Evolutionary conservation across 2,329 filamentous ascomycete genomes (phyloP), one percentile per base, ranked within the genome.

Genomic region (Sporothrix curviconia): DNA sequence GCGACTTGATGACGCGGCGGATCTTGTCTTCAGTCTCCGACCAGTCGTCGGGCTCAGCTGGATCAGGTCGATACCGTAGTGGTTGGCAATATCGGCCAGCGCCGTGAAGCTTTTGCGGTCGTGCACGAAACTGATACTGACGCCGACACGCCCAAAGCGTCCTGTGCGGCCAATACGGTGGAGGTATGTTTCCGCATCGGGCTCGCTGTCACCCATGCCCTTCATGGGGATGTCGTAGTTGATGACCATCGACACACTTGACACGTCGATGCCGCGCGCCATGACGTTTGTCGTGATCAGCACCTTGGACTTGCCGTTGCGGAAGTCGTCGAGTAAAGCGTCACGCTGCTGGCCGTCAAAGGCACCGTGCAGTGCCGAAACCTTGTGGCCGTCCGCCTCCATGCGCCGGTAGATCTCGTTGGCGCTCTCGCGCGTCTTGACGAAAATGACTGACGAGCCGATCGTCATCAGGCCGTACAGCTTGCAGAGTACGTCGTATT

Each of bases 221-320:
- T 87, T 86, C 77, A 87, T 88, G 24, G 87, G 87, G 58, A 90
- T 87, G 65, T 90, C 87, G 73, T 99, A 99, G 78, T 99, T 99
- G 78, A 99, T 91, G 55, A 99, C 94, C 86, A 99, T 94, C 9
- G 91, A 96, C 14, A 99, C 94, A 28, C 75, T 95, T 72, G 69
- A 97, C 76, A 85, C 82, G 68, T 99, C 94, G 66, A 99, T 97
- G 69, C 94, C 94, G 68, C 94, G 91, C 8, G 94, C 89, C 59
- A 99, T 82, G 37, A 99, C 92, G 68, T 99, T 99, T 65, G 94
- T 99, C 1, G 94, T 95, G 68, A 99, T 96, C 61, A 99, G 85
- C 8, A 99, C 94, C 76, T 99, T 99, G 67, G 90, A 90, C 59
- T 86, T 81, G 39, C 92, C 92, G 44, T 76, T 82, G 59, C 94